These are phyloP conservation scores for Trametes coccinea DNA, from an alignment of 768 basidiomycete genomes.

Conservation along the genomic window DNA sequence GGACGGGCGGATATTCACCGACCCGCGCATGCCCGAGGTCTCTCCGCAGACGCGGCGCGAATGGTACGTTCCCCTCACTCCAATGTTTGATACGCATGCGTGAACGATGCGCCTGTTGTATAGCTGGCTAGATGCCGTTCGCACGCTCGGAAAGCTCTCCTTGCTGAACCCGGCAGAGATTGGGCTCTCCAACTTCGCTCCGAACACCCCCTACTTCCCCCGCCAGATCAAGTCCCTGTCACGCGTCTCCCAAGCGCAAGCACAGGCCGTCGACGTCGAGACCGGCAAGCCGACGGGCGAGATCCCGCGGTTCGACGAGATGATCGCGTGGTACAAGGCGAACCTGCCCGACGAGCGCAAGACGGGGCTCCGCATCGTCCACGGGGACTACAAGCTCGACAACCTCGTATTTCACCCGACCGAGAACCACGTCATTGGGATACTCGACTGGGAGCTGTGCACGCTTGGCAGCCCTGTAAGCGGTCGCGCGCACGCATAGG, in stretches of 20 bases:
- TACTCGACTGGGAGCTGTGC: conserved; percentile 97
- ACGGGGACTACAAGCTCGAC: conserved; percentile 98
- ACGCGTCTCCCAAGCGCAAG: conserved; percentile 78
- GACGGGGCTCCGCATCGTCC: conserved; percentile 82
- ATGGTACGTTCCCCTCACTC: conserved; percentile 50
- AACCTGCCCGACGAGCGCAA: conserved; percentile 78
- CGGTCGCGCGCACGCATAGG: conserved; percentile 27
- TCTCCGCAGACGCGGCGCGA: conserved; percentile 60
- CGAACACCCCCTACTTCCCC: conserved; percentile 82
- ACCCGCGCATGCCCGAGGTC: conserved; percentile 73
- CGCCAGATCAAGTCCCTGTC: conserved; percentile 91
- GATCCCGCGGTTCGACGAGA: conserved; percentile 73
- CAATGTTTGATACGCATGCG: background rate
- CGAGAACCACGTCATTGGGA: conserved; percentile 90
- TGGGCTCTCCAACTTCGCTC: conserved; percentile 72
- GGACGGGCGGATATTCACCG: conserved; percentile 92
- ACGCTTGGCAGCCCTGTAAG: conserved; percentile 86
- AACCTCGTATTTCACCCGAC: conserved; percentile 94
- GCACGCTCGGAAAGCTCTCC: conserved; percentile 66
- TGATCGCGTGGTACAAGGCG: conserved; percentile 73
- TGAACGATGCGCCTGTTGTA: conserved; percentile 29
- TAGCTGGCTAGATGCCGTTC: conserved; percentile 75
- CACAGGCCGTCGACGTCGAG: conserved; percentile 65
- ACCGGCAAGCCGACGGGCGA: conserved; percentile 58
- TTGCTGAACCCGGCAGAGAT: conserved; percentile 63